Evolutionary conservation across 108 stramenopile genomes (phyloP).

Genomic region (Skeletonema costatum): DNA sequence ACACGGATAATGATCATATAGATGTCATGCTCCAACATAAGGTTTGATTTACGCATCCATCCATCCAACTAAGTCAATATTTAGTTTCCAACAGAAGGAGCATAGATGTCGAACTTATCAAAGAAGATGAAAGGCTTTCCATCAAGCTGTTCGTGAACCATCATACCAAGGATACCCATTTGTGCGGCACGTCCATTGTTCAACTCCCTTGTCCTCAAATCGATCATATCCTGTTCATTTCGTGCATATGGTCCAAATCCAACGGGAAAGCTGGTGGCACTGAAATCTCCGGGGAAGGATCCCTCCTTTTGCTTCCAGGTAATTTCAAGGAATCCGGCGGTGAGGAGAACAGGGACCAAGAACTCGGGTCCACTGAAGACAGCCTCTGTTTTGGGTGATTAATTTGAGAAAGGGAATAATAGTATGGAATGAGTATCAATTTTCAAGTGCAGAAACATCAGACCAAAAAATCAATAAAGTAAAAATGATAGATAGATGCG

Average conservation of each 20-base stretch:
- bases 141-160: constrained; percentile 77
- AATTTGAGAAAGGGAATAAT: background rate
- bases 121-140: constrained; percentile 64
- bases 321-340: constrained; percentile 34
- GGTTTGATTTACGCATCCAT: background rate
- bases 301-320: constrained; percentile 51
- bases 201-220: constrained; percentile 84
- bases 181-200: constrained; percentile 93
- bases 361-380: constrained; percentile 31
- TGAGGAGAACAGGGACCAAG: constrained; percentile 35
- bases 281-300: constrained; percentile 51
- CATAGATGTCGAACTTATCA: constrained; percentile 47
- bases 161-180: constrained; percentile 91
- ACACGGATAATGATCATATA: background rate
- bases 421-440: background rate
- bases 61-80: background rate
- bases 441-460: background rate
- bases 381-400: background rate
- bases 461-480: background rate
- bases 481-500: background rate
- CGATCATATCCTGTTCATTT: constrained; percentile 49
- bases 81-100: constrained; percentile 8
- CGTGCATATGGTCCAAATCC: constrained; percentile 43
- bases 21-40: background rate
- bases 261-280: constrained; percentile 35